Evolutionary conservation across 257 asterid genomes (phyloP).

Genomic region (Scutellaria barbata): DNA sequence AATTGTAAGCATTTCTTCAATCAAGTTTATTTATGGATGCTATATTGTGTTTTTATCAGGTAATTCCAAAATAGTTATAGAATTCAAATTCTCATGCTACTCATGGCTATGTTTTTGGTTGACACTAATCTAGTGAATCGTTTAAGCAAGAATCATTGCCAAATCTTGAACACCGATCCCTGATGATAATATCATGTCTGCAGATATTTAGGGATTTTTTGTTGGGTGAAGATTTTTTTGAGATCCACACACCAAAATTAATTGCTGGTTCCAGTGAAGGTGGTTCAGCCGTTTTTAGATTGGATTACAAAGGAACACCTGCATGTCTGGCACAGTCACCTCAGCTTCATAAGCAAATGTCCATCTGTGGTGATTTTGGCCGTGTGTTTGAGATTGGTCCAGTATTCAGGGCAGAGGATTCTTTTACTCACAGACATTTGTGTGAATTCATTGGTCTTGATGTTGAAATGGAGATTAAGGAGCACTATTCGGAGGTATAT

Average conservation of each 20-base stretch:
- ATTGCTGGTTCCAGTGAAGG: slow-evolving; percentile 97
- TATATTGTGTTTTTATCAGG: background rate
- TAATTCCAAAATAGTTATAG: slow-evolving; percentile 1
- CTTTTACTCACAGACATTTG: slow-evolving; percentile 91
- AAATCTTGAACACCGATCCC: background rate
- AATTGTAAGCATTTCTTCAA: slow-evolving; percentile 2
- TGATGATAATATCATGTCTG: slow-evolving; percentile 18
- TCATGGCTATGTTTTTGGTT: slow-evolving; percentile 4
- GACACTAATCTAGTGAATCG: too few relatives aligned
- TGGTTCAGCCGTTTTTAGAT: slow-evolving; percentile 85
- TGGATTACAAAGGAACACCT: slow-evolving; percentile 81
- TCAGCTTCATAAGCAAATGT: slow-evolving; percentile 91
- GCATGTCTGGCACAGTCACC: slow-evolving; percentile 98
- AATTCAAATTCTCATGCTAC: background rate
- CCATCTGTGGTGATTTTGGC: slow-evolving; percentile 83
- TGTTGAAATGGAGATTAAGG: slow-evolving; percentile 92
- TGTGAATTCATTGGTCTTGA: slow-evolving; percentile 96
- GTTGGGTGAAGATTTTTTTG: slow-evolving; percentile 63
- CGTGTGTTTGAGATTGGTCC: slow-evolving; percentile 94
- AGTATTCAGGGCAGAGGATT: slow-evolving; percentile 90
- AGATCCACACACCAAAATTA: slow-evolving; percentile 82
- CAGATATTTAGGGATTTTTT: slow-evolving; percentile 77
- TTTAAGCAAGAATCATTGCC: background rate
- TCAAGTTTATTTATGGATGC: slow-evolving; percentile 11
- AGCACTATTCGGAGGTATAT: slow-evolving; percentile 85